Percentiles rank a stretch among this genome's conserved stretches.
These are phyloP conservation scores for Microstegium vimineum DNA, from an alignment of 176 grass and related monocot genomes.

Conservation along the genomic window DNA sequence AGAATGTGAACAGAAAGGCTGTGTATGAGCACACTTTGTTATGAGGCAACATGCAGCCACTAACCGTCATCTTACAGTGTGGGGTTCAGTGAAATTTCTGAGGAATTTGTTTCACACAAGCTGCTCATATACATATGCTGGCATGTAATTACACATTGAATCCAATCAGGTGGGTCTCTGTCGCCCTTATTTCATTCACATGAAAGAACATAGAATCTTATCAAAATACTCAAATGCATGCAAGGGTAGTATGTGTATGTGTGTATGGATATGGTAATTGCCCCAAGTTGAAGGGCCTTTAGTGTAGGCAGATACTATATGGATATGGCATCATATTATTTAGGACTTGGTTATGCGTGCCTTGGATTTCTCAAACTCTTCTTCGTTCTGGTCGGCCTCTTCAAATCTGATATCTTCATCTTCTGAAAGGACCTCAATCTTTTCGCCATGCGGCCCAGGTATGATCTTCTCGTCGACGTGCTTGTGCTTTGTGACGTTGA, in stretches of 20 bases:
- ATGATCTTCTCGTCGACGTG: constrained; percentile 44
- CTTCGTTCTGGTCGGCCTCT: constrained; percentile 6
- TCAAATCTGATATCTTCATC: constrained; percentile 48
- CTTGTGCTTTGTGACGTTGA: constrained; percentile 35
- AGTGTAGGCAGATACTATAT: background rate
- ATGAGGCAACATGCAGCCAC: background rate
- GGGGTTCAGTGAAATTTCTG: background rate
- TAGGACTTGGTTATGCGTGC: background rate
- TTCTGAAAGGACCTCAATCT: constrained; percentile 35
- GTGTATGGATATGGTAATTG: background rate
- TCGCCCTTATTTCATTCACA: constrained; percentile 36
- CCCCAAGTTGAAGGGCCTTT: constrained; percentile 1
- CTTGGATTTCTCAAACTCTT: constrained; percentile 1
- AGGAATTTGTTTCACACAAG: background rate
- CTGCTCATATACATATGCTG: constrained; percentile 10
- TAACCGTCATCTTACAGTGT: background rate
- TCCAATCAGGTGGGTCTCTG: constrained; percentile 22
- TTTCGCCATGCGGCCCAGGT: constrained; percentile 31
- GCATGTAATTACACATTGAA: constrained; percentile 19
- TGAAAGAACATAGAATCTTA: constrained; percentile 36
- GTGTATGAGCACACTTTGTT: background rate
- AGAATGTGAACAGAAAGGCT: background rate
- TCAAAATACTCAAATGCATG: constrained; percentile 25
- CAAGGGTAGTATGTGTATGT: background rate
- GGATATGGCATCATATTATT: background rate